Evolutionary conservation across 768 basidiomycete genomes (phyloP), one percentile per base, ranked within the genome.

Genomic region (Chalciporus pseudorubinellus): DNA sequence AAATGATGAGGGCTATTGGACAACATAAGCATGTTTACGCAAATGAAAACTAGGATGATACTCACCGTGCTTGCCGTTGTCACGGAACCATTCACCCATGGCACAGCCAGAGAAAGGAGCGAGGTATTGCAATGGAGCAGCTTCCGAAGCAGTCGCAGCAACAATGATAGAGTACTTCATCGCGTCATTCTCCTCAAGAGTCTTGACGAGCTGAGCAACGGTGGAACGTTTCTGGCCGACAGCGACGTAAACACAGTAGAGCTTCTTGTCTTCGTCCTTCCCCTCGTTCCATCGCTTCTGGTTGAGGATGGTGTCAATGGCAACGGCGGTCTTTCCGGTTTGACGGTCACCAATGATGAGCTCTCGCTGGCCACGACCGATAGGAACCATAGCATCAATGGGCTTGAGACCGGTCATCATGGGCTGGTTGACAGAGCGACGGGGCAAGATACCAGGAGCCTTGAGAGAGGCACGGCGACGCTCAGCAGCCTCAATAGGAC

Each of bases 21-120:
- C 46, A 18, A 52, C 24, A 46, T 67, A 36, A 68, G 53, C 29
- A 57, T 7, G 3, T 28, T 49, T 44, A 46, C 40, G 12, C 20
- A 3, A 38, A 11, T 20, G 7, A 20, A 18, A 45, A 42, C n/a
- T 3, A 4, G 2, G 26, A n/a, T 34, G 29, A 31, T 21, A 62
- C 84, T 48, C 65, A 89, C 89, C 95, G 75, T 99, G 97, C 79
- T 95, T 98, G 79, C 94, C 95, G 73, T 99, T 99, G 78, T 99
- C 97, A 77, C 93, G 91, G 97, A 99, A 99, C 95, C 95, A 99
- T 78, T 99, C 97, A 72, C 97, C 97, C 94, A 99, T 99, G 66
- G 97, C 97, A 75, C 93, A 95, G 58, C 97, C 97, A 61, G 97
- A 95, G 92, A 99, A 99, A 61, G 97, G 97, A 66, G 97, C 97